Evolutionary conservation across 1,284 basidiomycete genomes (phyloP).

Genomic region (Ustilago vetiveriae): DNA sequence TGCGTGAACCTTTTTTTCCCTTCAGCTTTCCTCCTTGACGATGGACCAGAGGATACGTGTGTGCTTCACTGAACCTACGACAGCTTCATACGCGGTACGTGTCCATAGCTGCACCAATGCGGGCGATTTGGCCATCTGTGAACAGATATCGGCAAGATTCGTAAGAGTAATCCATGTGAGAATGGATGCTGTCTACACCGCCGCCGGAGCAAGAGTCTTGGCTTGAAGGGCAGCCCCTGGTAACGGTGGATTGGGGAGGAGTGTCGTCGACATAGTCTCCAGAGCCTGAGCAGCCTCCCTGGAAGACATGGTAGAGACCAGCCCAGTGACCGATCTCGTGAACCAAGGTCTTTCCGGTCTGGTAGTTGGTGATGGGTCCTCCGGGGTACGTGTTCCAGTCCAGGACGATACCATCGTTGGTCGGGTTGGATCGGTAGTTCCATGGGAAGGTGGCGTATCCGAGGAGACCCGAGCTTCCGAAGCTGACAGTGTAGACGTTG

Average conservation of each 20-base stretch:
- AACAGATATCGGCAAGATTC: slow-evolving; percentile 30
- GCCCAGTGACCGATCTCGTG: slow-evolving; percentile 70
- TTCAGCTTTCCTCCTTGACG: too few species aligned
- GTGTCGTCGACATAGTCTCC: slow-evolving; percentile 73
- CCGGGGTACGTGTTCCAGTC: slow-evolving; percentile 67
- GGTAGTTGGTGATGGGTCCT: slow-evolving; percentile 70
- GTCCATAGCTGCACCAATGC: slow-evolving; percentile 22
- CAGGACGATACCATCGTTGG: slow-evolving; percentile 62
- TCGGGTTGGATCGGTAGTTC: slow-evolving; percentile 58
- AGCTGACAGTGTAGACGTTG: slow-evolving; percentile 72
- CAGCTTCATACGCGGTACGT: slow-evolving; percentile 22
- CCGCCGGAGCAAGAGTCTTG: slow-evolving; percentile 47
- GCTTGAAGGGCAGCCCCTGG: slow-evolving; percentile 33
- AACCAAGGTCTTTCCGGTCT: slow-evolving; percentile 72
- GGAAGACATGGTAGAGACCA: slow-evolving; percentile 74
- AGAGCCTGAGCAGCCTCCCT: slow-evolving; percentile 71
- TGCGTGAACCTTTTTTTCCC: too few species aligned
- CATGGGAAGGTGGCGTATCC: slow-evolving; percentile 71
- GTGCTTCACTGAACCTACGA: too few species aligned
- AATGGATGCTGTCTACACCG: slow-evolving; percentile 27
- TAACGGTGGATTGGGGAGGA: slow-evolving; percentile 59
- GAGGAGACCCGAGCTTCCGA: slow-evolving; percentile 25
- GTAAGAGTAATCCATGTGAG: slow-evolving; percentile 42
- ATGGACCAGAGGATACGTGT: too few species aligned
- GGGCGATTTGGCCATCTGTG: slow-evolving; percentile 31